Evolutionary conservation across 129 eudicot genomes (phyloP), one percentile per base, ranked within the genome.

Genomic region (Centella asiatica): DNA sequence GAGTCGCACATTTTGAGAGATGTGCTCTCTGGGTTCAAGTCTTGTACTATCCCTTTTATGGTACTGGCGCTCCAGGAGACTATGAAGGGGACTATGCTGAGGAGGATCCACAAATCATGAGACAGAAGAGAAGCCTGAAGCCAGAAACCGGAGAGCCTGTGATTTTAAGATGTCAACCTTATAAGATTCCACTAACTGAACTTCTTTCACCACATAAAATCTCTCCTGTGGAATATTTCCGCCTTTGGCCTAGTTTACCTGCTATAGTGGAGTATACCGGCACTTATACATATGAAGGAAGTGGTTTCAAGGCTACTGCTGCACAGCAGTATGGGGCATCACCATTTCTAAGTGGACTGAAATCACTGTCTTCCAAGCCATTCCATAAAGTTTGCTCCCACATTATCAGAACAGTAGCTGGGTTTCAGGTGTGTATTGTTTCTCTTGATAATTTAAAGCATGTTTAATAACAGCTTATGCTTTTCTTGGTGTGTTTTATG

Each of bases 221-320:
- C 29, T 92, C 98, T 57, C 96, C 98, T 4, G 98, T 92, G 52
- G 98, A 92, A 69, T 92, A 81, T 76, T 92, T 92, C 75, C 90
- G 98, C n/a, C 60, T 92, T 52, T 92, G 98, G 98, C 98, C 98
- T 60, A 92, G 98, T 84, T 79, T 92, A 47, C 98, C 98, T 75
- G 98, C 95, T 70, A 84, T 92, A 73, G 94, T 92, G 67, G 98
- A 92, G 77, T 92, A 72, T 45, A 92, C 95, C 12, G 98, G 98
- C 50, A 87, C 95, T 40, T 92, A 92, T 60, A 81, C 90, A n/a
- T 92, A 92, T 22, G 94, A 92, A 80, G 98, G 98, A 63, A 92
- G 98, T 68, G 98, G 98, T 15, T 92, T 92, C 69, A 92, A 76
- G 79, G 98, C 98, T 26, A 92, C 98, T 23, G 98, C 98, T 71